A percentile compares a stretch with the other conserved stretches of the same genome.
Conservation (phyloP, 495 filamentous ascomycete genomes). For the Aspergillus diversus region DNA sequence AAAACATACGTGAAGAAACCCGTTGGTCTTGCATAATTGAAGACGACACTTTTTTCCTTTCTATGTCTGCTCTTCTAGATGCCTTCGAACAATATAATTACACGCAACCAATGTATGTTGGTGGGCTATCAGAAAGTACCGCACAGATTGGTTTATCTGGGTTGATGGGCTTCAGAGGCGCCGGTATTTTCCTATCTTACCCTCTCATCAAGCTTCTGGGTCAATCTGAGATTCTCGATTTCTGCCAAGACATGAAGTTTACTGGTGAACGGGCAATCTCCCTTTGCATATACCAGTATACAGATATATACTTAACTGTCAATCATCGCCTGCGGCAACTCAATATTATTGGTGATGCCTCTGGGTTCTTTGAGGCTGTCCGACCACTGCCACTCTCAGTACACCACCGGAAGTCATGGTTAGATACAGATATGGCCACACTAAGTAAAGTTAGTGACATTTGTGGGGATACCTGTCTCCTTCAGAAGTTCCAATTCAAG, state of each 20-base stretch:
- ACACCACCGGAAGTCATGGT: slow-evolving; percentile 64
- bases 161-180: slow-evolving; percentile 62
- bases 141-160: slow-evolving; percentile 53
- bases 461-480: slow-evolving; percentile 59
- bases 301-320: slow-evolving; percentile 51
- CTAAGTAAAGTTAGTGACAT: slow-evolving; percentile 52
- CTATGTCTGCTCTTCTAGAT: slow-evolving; percentile 49
- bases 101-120: slow-evolving; percentile 53
- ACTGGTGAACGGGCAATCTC: slow-evolving; percentile 54
- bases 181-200: slow-evolving; percentile 60
- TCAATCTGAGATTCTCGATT: slow-evolving; percentile 33
- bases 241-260: slow-evolving; percentile 42
- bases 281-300: slow-evolving; percentile 57
- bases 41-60: slow-evolving; percentile 71
- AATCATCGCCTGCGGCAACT: slow-evolving; percentile 56
- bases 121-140: slow-evolving; percentile 58
- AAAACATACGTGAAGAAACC: slow-evolving; percentile 48
- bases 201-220: slow-evolving; percentile 48
- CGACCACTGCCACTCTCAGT: slow-evolving; percentile 54
- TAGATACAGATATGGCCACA: slow-evolving; percentile 55
- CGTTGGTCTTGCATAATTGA: slow-evolving; percentile 66
- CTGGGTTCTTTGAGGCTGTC: slow-evolving; percentile 60
- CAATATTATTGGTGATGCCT: slow-evolving; percentile 53
- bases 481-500: slow-evolving; percentile 59
- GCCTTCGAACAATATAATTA: slow-evolving; percentile 52